A percentile compares a stretch with the other conserved stretches of the same genome.
Conservation (phyloP, 129 eudicot genomes). For the Chrysanthemum seticuspe region DNA sequence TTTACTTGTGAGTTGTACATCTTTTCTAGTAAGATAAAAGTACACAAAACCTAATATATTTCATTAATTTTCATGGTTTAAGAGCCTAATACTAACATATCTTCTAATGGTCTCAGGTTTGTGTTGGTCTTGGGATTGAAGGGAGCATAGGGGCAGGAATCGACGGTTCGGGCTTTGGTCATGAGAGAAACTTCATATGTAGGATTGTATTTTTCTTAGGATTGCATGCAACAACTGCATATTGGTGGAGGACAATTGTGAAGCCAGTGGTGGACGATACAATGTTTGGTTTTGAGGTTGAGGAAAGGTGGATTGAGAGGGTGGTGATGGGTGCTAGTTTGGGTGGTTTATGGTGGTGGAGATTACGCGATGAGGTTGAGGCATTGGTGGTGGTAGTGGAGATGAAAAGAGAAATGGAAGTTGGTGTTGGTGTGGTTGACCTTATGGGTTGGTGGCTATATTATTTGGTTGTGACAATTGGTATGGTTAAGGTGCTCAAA, state of each 20-base stretch:
- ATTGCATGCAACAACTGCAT: conserved; percentile 62
- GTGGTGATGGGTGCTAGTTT: conserved; percentile 57
- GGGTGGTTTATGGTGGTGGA: conserved; percentile 89
- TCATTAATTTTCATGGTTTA: neutral
- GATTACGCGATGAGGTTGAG: conserved; percentile 87
- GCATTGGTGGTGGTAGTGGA: conserved; percentile 66
- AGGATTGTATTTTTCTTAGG: conserved; percentile 67
- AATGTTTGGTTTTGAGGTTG: conserved; percentile 46
- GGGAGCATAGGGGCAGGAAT: conserved; percentile 75
- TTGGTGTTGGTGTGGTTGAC: conserved; percentile 42
- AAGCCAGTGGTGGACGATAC: conserved; percentile 93
- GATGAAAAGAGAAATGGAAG: conserved; percentile 49
- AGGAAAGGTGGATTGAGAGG: conserved; percentile 76
- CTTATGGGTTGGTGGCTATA: conserved; percentile 88
- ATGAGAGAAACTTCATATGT: conserved; percentile 38
- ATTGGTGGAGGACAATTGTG: conserved; percentile 72
- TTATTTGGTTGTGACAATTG: conserved; percentile 64
- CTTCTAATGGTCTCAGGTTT: conserved; percentile 21
- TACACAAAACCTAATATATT: neutral
- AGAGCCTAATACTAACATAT: neutral
- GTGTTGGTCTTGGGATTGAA: conserved; percentile 79
- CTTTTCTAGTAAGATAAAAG: no score
- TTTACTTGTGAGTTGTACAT: no score
- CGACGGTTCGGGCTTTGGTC: conserved; percentile 58
- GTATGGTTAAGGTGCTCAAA: conserved; percentile 65